A percentile compares a stretch with the other conserved stretches of the same genome.
These are phyloP conservation scores for Barnettozyma sp. DNA, from an alignment of 805 yeast genomes.

Conservation along the genomic window DNA sequence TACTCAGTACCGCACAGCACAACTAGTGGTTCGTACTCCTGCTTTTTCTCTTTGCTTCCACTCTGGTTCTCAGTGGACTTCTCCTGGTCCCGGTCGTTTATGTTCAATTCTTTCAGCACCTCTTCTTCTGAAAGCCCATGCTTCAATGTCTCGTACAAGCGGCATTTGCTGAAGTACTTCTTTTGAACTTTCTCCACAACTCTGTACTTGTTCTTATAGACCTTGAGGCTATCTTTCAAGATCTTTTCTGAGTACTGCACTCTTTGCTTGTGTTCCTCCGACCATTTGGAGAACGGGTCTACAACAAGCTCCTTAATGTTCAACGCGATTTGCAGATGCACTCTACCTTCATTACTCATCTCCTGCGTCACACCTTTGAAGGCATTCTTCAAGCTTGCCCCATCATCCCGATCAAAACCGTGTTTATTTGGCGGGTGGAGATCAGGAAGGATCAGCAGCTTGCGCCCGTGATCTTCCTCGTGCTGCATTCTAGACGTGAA, in stretches of 20 bases:
- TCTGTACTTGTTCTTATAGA: constrained; percentile 40
- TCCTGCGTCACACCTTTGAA: constrained; percentile 49
- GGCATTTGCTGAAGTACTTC: constrained; percentile 70
- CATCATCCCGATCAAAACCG: constrained; percentile 50
- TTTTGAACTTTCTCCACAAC: constrained; percentile 51
- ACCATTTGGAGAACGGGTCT: constrained; percentile 69
- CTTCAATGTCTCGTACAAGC: constrained; percentile 62
- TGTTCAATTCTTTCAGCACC: constrained; percentile 22
- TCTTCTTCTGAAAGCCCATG: constrained; percentile 41
- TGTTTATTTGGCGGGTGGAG: constrained; percentile 31
- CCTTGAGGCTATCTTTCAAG: constrained; percentile 43
- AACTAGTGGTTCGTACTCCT: constrained; percentile 23
- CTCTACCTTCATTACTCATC: constrained; percentile 50
- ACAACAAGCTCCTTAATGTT: constrained; percentile 55
- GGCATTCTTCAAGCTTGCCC: constrained; percentile 57
- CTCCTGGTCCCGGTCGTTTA: constrained; percentile 10
- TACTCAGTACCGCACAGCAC: constrained; percentile 31
- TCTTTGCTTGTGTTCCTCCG: constrained; percentile 62
- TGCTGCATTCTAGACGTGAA: constrained; percentile 66
- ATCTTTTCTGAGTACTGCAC: constrained; percentile 53
- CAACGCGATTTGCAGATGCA: constrained; percentile 54
- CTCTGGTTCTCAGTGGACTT: not conserved
- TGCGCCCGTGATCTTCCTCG: constrained; percentile 59
- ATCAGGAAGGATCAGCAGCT: constrained; percentile 36
- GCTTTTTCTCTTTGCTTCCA: constrained; percentile 16